Base-by-base conservation (phyloP, 2,329 filamentous ascomycete species). In the Phyllosticta ampelicida region DNA sequence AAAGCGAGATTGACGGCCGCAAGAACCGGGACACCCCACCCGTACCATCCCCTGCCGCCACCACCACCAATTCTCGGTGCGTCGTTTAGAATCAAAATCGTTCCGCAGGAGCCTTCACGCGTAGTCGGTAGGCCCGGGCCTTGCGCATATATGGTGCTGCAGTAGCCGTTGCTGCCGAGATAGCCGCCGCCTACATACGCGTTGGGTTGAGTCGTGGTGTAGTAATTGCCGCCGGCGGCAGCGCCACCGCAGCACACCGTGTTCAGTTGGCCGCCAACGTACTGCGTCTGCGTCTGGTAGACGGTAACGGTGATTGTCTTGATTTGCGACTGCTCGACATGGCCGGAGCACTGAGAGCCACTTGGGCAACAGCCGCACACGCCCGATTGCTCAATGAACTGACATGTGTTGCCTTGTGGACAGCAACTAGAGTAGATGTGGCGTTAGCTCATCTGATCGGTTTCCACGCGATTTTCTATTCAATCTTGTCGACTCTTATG, bases 291-390 rank as follows among this genome's bases (percentile, higher is more conserved):
- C 9, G 51, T 52, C 13, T 55, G 48, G 16, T 44, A 16, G 18
- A 64, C 63, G 36, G 70, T 66, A 3, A 72, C 68, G 1, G 70
- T 73, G 2, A 73, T 65, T 1, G 70, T 73, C 3, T 64, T 65
- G 54, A 71, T 60, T n/a, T 66, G 62, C 18, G 67, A 66, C 30
- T 67, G 68, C 19, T 68, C 68, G 13, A 72, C 66, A 18, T 53
- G 58, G 13, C 71, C 71, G 30, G 63, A 65, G 56, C 71, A 73
- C 10, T 62, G 61, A 57, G 63, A 68, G 21, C 70, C 70, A 20
- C 62, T 61, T 18, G 71, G 71, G 62, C 71, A 73, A 62, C 71
- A 73, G 26, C 70, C 71, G 51, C 72, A 67, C 13, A 72, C 70
- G 29, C 66, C 66, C 16, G 68, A 66, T 49, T 67, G 68, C 20